Evolutionary conservation across 1,139 yeast genomes (phyloP).

Genomic region (Nadsonia commutata): DNA sequence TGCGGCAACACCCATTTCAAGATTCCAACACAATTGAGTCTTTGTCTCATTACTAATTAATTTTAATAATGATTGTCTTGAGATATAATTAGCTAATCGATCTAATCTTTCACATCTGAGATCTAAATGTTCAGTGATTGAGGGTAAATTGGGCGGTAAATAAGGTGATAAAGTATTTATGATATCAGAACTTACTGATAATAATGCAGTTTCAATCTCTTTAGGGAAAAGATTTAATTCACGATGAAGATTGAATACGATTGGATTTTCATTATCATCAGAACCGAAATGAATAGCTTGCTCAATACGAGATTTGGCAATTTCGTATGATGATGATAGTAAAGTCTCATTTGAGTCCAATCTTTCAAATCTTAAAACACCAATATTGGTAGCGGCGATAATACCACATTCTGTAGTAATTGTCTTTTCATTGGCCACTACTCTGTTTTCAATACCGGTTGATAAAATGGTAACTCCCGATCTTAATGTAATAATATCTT

Average conservation of each 20-base stretch:
- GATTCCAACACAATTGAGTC: constrained; percentile 29
- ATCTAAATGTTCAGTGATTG: constrained; percentile 31
- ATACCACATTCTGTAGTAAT: constrained; percentile 30
- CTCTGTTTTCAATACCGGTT: constrained; percentile 36
- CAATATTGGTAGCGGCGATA: constrained; percentile 42
- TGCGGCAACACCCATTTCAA: constrained; percentile 48
- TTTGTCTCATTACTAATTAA: constrained; percentile 22
- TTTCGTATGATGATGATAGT: constrained; percentile 18
- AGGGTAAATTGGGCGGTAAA: constrained; percentile 30
- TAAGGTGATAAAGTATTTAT: constrained; percentile 32
- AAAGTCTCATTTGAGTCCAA: constrained; percentile 19
- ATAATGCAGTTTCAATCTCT: constrained; percentile 36
- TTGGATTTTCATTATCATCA: constrained; percentile 28
- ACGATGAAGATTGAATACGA: constrained; percentile 41
- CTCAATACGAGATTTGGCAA: constrained; percentile 57
- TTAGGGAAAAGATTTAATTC: constrained; percentile 22
- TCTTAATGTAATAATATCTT: constrained; percentile 51
- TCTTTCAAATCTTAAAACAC: constrained; percentile 48
- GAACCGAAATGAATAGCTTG: constrained; percentile 60
- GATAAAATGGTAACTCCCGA: constrained; percentile 45
- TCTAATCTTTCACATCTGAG: constrained; percentile 27
- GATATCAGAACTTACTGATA: constrained; percentile 38
- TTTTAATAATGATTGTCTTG: constrained; percentile 32
- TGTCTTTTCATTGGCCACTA: constrained; percentile 13
- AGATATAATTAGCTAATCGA: constrained; percentile 35